Conservation (phyloP, 352 stramenopile genomes). For the Phytopythium montanum region DNA sequence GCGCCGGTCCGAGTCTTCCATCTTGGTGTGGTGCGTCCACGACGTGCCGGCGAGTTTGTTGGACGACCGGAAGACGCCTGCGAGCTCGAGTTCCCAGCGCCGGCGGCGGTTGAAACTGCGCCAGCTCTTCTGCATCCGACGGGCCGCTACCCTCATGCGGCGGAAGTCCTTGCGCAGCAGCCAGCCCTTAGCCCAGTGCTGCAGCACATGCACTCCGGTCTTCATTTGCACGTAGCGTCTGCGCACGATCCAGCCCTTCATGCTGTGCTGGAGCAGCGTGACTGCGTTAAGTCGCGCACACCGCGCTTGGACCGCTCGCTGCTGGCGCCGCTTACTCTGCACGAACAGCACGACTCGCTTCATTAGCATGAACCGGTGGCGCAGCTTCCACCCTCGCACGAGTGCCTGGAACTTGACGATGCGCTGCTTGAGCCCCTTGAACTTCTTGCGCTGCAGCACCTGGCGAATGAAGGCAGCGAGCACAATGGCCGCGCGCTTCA, state of each 20-base stretch:
- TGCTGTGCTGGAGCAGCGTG: conserved; percentile 36
- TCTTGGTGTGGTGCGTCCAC: conserved; percentile 51
- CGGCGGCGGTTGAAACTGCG: conserved; percentile 27
- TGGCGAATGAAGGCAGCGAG: conserved; percentile 68
- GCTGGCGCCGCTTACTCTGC: conserved; percentile 46
- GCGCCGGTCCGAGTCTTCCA: conserved; percentile 67
- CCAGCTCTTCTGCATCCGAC: conserved; percentile 43
- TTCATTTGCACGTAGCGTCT: conserved; percentile 37
- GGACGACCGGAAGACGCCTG: conserved; percentile 36
- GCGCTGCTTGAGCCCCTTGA: conserved; percentile 53
- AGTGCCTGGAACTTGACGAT: conserved; percentile 69
- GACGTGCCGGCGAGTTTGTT: conserved; percentile 12
- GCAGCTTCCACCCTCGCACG: conserved; percentile 40
- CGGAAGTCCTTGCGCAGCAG: conserved; percentile 42
- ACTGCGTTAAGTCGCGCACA: conserved; percentile 27
- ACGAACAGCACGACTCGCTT: conserved; percentile 27
- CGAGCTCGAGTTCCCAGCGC: conserved; percentile 42
- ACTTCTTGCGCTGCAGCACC: conserved; percentile 55
- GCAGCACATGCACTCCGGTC: conserved; percentile 23
- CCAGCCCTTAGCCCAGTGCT: conserved; percentile 59
- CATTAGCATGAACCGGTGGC: conserved; percentile 23
- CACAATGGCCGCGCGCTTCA: conserved; percentile 55
- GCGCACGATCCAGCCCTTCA: conserved; percentile 45
- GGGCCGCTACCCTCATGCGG: conserved; percentile 18
- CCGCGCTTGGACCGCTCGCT: conserved; percentile 17